Evolutionary conservation across 192 early-diverging fungal genomes (phyloP).

Genomic region (Backusella liffmaniae): DNA sequence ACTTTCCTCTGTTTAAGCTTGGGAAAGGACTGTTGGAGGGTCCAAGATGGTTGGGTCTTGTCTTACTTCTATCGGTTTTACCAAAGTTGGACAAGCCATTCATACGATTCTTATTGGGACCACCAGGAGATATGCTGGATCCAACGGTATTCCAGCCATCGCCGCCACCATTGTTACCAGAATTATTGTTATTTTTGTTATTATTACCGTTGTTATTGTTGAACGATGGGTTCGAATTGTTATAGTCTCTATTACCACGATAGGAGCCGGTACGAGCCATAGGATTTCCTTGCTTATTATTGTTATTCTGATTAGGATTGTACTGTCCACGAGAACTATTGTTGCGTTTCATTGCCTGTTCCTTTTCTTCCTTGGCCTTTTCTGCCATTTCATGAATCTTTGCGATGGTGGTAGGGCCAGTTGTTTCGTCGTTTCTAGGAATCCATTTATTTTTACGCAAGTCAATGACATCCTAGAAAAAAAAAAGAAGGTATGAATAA

Average conservation of each 20-base stretch:
- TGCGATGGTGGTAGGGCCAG: slow-evolving; percentile 88
- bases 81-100: slow-evolving; percentile 77
- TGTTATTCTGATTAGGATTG: slow-evolving; percentile 7
- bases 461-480: slow-evolving; percentile 51
- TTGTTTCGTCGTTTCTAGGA: slow-evolving; percentile 43
- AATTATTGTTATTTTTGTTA: not conserved
- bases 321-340: slow-evolving; percentile 53
- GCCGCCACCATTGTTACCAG: slow-evolving; percentile 31
- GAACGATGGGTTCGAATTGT: not conserved
- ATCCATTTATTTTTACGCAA: slow-evolving; percentile 76
- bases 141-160: slow-evolving; percentile 77
- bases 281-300: slow-evolving; percentile 25
- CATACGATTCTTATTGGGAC: slow-evolving; percentile 25
- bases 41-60: slow-evolving; percentile 51
- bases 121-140: slow-evolving; percentile 35
- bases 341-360: slow-evolving; percentile 59
- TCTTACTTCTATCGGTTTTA: slow-evolving; percentile 58
- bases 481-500: not conserved
- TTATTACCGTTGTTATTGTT: not conserved
- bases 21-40: slow-evolving; percentile 36
- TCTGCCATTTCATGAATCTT: slow-evolving; percentile 80
- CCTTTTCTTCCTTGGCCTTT: slow-evolving; percentile 70
- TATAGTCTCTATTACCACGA: slow-evolving; percentile 39
- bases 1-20: slow-evolving; percentile 16
- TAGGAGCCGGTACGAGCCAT: slow-evolving; percentile 60